Conservation (phyloP, 768 basidiomycete genomes). For the Tubosaeta sp. region DNA sequence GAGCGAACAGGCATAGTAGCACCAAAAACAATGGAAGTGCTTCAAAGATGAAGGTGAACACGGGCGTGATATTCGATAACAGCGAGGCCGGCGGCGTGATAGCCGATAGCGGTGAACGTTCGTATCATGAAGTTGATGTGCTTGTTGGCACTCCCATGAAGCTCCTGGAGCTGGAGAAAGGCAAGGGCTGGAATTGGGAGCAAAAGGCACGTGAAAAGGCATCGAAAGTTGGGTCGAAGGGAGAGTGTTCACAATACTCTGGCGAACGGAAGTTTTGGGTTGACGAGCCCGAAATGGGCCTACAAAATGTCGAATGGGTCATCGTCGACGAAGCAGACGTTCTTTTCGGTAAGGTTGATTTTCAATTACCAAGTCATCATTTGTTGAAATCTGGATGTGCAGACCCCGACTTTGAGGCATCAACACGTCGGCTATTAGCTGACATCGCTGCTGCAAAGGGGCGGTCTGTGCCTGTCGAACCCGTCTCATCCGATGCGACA, state of each 20-base stretch:
- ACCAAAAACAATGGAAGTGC: constrained; percentile 36
- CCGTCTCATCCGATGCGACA: constrained; percentile 13
- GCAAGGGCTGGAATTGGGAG: constrained; percentile 50
- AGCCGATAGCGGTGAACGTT: constrained; percentile 19
- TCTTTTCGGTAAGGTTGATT: constrained; percentile 59
- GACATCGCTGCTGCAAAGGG: constrained; percentile 66
- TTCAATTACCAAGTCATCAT: neutral
- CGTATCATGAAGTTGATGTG: constrained; percentile 41
- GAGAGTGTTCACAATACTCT: constrained; percentile 28
- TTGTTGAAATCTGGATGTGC: neutral
- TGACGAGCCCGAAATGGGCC: constrained; percentile 53
- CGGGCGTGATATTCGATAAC: constrained; percentile 17
- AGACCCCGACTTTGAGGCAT: constrained; percentile 82
- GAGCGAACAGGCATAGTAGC: constrained; percentile 42
- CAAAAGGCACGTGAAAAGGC: constrained; percentile 25
- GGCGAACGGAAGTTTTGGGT: constrained; percentile 34
- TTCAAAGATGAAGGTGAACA: constrained; percentile 41
- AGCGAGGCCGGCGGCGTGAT: constrained; percentile 26
- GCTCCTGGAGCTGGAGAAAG: constrained; percentile 55
- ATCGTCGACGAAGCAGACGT: constrained; percentile 91
- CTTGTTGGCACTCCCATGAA: constrained; percentile 65
- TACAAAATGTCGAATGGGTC: constrained; percentile 81
- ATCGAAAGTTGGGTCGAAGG: constrained; percentile 18
- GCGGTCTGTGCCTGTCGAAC: constrained; percentile 17
- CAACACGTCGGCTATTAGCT: constrained; percentile 64